Base-by-base conservation (phyloP, 2,329 filamentous ascomycete species). In the Fragosphaeria purpurea region DNA sequence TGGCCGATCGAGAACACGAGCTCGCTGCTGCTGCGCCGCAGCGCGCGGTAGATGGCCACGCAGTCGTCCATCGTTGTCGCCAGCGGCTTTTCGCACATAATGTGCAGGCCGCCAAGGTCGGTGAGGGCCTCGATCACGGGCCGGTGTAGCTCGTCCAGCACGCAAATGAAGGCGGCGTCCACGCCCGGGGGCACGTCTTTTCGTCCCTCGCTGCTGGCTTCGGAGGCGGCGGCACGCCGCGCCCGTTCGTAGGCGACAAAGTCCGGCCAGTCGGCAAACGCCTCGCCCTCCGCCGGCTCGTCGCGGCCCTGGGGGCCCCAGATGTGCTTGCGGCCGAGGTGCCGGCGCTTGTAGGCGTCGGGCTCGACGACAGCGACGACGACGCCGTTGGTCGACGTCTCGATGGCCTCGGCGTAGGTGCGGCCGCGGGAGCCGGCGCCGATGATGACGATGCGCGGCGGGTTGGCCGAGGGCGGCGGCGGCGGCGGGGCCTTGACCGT, bases 61-160 rank as follows among this genome's bases (percentile, higher is more conserved):
- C 89, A 96, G 59, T 93, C 88, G 13, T 75, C 66, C 33, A 97
- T 70, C 0, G 79, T 85, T 30, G 88, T 88, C 0, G 89, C 88
- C 49, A 98, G 70, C 3, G 93, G 93, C 69, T 98, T 98, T 73
- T 98, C 93, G 64, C 89, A 94, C 74, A 96, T 86, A 56, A 97
- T 81, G 65, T 96, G 89, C 45, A 96, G 69, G 3, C 65, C 64
- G 73, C 77, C 63, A 71, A 83, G 68, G 10, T 78, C 78, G 1
- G 86, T 83, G 48, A 95, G 74, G 1, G 80, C 85, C 42, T 83
- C 75, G 30, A 95, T 77, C 45, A 91, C 88, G 50, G 89, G 83
- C 46, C 82, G 82, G 66, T 98, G 93, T 70, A 87, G 83, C 67
- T 95, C 86, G 65, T 98, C 93, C 8, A 91, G 74, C 2, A 94